Evolutionary conservation across 495 filamentous ascomycete species (phyloP).

Genomic region (Pyronema omphalodes): DNA sequence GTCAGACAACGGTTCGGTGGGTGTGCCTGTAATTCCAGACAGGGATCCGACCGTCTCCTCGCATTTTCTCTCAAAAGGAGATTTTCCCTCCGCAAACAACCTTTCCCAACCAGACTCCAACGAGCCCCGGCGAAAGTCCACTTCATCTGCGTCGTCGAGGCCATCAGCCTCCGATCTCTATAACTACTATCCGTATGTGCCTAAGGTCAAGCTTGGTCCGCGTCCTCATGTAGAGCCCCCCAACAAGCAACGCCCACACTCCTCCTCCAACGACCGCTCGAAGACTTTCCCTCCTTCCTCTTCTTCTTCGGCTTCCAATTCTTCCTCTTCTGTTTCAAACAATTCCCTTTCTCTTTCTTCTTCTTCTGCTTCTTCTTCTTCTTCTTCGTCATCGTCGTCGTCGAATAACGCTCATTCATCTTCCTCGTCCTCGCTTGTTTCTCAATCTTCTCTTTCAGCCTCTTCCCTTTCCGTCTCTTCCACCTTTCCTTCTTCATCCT

Average conservation of each 20-base stretch:
- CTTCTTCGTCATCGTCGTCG: no score
- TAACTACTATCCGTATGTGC: constrained; percentile 34
- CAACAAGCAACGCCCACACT: constrained; percentile 38
- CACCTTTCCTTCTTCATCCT: no score
- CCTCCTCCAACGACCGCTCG: constrained; percentile 29
- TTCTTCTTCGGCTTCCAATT: background rate
- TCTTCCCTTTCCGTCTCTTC: no score
- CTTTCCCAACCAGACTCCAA: constrained; percentile 16
- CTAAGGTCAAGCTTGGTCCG: constrained; percentile 60
- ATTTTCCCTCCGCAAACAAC: constrained; percentile 26
- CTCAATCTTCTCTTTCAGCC: no score
- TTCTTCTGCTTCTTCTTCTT: background rate
- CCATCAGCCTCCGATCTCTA: constrained; percentile 43
- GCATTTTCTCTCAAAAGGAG: constrained; percentile 26
- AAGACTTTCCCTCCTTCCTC: constrained; percentile 20
- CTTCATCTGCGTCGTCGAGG: constrained; percentile 49
- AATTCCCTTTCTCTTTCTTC: background rate
- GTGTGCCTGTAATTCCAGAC: constrained; percentile 21
- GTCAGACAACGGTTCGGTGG: constrained; percentile 11
- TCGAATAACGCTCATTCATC: no score
- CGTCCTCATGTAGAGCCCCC: constrained; percentile 54
- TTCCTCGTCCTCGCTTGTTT: no score
- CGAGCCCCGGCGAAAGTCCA: constrained; percentile 26
- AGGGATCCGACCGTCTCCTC: constrained; percentile 12
- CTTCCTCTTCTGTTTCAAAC: background rate